Evolutionary conservation across 495 filamentous ascomycete species (phyloP).

Genomic region (Annulohypoxylon stygium): DNA sequence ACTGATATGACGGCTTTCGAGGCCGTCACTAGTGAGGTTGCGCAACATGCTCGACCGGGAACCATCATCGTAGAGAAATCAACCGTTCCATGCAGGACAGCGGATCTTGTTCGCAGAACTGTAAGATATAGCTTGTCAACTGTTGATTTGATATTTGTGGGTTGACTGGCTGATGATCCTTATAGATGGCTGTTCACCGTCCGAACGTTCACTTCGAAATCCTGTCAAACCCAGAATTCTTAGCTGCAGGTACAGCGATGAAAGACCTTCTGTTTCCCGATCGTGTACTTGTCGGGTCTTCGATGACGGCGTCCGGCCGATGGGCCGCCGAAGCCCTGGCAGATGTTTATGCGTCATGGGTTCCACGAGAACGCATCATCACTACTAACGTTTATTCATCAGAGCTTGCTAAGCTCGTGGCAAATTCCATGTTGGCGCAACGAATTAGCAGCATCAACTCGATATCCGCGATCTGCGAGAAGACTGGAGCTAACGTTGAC

Average conservation of each 20-base stretch:
- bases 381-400: slow-evolving; percentile 84
- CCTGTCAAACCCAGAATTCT: slow-evolving; percentile 86
- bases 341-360: slow-evolving; percentile 78
- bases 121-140: slow-evolving; percentile 54
- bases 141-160: neutral
- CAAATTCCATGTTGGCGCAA: slow-evolving; percentile 86
- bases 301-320: slow-evolving; percentile 66
- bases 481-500: slow-evolving; percentile 79
- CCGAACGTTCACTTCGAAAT: slow-evolving; percentile 78
- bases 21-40: slow-evolving; percentile 74
- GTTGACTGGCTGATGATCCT: slow-evolving; percentile 14
- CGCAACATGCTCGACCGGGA: slow-evolving; percentile 71
- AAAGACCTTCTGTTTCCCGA: slow-evolving; percentile 78
- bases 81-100: slow-evolving; percentile 85
- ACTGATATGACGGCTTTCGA: slow-evolving; percentile 82
- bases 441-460: slow-evolving; percentile 88
- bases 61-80: slow-evolving; percentile 87
- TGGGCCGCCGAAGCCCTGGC: slow-evolving; percentile 73
- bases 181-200: slow-evolving; percentile 60
- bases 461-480: slow-evolving; percentile 83
- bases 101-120: slow-evolving; percentile 75
- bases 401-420: slow-evolving; percentile 82
- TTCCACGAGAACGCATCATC: slow-evolving; percentile 73
- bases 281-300: slow-evolving; percentile 81
- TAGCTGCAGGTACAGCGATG: slow-evolving; percentile 83